phyloP scores from a whole-genome alignment of 225 moss, liverwort and hornwort genomes.

The Neckera pumila region DNA sequence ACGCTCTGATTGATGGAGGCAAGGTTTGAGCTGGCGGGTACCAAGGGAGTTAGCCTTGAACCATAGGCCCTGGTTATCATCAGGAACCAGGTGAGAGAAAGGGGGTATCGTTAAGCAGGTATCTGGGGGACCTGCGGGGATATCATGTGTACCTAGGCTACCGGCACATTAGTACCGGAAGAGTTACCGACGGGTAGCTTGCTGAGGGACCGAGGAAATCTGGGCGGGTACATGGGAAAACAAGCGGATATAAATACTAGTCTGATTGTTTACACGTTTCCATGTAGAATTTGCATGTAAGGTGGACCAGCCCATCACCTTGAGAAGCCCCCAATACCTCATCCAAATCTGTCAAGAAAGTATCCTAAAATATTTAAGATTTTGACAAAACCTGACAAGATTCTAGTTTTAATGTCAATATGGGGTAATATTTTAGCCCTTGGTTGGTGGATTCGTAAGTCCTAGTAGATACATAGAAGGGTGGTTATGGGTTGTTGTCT shows the following conservation, averaged over 20 bases:
- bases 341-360: no score
- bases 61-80: background rate
- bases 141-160: background rate
- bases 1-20: background rate
- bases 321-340: no score
- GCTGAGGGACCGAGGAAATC: background rate
- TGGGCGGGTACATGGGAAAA: background rate
- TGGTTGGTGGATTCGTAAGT: no score
- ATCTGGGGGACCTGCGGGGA: background rate
- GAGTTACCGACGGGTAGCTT: background rate
- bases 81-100: no score
- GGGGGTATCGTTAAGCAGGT: background rate
- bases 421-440: no score
- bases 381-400: no score
- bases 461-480: no score
- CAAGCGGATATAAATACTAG: background rate
- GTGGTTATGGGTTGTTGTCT: no score
- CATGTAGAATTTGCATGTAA: background rate
- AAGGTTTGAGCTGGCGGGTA: background rate
- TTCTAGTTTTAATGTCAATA: no score
- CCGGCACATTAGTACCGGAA: background rate
- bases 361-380: no score
- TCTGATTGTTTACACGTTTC: background rate
- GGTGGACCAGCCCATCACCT: no score
- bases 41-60: no score